Conservation (phyloP, 73 alveolate genomes). For the Paramecium pentaurelia region DNA sequence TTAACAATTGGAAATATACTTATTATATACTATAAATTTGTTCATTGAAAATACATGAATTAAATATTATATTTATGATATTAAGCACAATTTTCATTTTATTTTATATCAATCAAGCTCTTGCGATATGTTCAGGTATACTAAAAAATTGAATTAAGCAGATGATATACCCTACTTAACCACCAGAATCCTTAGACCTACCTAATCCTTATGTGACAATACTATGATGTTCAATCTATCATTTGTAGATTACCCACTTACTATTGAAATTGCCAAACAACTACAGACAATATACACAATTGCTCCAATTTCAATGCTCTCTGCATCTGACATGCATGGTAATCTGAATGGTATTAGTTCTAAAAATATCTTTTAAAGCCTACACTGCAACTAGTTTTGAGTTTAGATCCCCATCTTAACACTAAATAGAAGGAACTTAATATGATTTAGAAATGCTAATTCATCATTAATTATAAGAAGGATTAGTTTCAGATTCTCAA, state of each 20-base stretch:
- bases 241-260: neutral
- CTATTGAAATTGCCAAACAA: neutral
- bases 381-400: constrained; percentile 1
- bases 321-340: neutral
- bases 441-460: neutral
- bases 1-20: neutral
- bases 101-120: neutral
- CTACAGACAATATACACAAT: neutral
- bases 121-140: neutral
- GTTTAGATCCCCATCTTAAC: neutral
- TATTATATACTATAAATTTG: constrained; percentile 9
- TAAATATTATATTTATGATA: constrained; percentile 16
- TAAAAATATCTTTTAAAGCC: neutral
- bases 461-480: neutral
- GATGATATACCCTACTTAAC: neutral
- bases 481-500: neutral
- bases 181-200: neutral
- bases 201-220: neutral
- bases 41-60: neutral
- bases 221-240: neutral
- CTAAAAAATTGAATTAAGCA: neutral
- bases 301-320: neutral
- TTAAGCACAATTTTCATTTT: constrained; percentile 24
- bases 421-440: neutral
- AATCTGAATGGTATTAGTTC: neutral